These are phyloP conservation scores for Diaporthe sp. DNA, from an alignment of 2,329 filamentous ascomycete genomes.

Conservation along the genomic window DNA sequence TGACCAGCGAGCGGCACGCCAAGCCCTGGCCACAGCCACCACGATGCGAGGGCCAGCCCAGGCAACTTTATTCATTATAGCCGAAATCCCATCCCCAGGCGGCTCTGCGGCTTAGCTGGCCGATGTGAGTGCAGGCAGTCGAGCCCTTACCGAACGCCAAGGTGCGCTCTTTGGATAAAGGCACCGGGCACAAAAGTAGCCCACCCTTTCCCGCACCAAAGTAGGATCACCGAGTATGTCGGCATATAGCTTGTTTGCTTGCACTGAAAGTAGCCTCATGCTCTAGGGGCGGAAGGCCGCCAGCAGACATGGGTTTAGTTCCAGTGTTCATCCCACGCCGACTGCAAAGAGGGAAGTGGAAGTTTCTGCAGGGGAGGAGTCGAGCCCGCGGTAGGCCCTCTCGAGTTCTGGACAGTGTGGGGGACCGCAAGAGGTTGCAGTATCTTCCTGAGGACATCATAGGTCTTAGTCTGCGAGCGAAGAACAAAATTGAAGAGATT, in stretches of 20 bases:
- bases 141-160: background rate
- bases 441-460: background rate
- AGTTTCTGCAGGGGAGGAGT: background rate
- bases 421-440: background rate
- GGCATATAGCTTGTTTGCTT: background rate
- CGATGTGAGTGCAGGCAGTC: background rate
- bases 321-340: background rate
- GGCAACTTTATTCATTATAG: background rate
- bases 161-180: conserved; percentile 18
- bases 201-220: background rate
- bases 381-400: background rate
- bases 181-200: background rate
- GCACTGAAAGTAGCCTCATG: background rate
- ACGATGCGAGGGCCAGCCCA: background rate
- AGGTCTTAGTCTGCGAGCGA: background rate
- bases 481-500: background rate
- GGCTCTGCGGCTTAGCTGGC: background rate
- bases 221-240: background rate
- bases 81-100: background rate
- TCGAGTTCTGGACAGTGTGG: no score
- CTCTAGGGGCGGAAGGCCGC: no score
- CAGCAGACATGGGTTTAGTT: background rate
- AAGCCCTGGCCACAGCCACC: background rate
- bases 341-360: background rate
- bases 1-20: background rate